phyloP scores from a whole-genome alignment of 1,139 yeast species.

The Yamadazyma dendronema region DNA sequence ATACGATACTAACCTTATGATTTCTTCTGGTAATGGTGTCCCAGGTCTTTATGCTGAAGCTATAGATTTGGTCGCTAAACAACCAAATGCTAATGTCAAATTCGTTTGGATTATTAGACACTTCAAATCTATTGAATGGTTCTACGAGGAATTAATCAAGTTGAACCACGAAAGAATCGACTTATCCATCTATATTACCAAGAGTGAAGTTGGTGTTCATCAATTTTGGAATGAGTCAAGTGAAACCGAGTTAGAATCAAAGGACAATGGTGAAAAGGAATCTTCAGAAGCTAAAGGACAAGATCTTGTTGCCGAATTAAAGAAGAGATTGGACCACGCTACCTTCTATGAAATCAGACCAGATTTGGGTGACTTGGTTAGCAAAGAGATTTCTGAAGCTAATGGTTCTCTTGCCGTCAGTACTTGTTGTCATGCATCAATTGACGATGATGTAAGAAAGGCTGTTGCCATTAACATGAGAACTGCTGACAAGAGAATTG shows the following conservation, averaged over 20 bases:
- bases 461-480: conserved; percentile 30
- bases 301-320: conserved; percentile 18
- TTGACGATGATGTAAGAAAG: conserved; percentile 40
- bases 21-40: conserved; percentile 75
- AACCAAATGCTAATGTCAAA: conserved; percentile 18
- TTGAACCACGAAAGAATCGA: conserved; percentile 23
- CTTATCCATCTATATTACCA: conserved; percentile 38
- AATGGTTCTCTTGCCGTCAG: conserved; percentile 36
- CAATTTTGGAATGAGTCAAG: conserved; percentile 21
- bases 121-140: conserved; percentile 51
- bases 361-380: conserved; percentile 32
- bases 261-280: conserved; percentile 14
- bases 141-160: conserved; percentile 38
- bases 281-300: conserved; percentile 18
- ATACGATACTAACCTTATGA: conserved; percentile 52
- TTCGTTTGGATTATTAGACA: conserved; percentile 40
- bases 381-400: conserved; percentile 27
- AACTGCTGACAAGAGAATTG: conserved; percentile 31
- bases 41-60: conserved; percentile 48
- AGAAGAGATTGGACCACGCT: conserved; percentile 21
- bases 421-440: conserved; percentile 41
- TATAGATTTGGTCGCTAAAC: conserved; percentile 20
- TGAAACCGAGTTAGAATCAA: conserved; percentile 5
- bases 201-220: conserved; percentile 16
- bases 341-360: conserved; percentile 44